Evolutionary conservation across 768 basidiomycete species (phyloP).

Genomic region (Suillus cothurnatus): DNA sequence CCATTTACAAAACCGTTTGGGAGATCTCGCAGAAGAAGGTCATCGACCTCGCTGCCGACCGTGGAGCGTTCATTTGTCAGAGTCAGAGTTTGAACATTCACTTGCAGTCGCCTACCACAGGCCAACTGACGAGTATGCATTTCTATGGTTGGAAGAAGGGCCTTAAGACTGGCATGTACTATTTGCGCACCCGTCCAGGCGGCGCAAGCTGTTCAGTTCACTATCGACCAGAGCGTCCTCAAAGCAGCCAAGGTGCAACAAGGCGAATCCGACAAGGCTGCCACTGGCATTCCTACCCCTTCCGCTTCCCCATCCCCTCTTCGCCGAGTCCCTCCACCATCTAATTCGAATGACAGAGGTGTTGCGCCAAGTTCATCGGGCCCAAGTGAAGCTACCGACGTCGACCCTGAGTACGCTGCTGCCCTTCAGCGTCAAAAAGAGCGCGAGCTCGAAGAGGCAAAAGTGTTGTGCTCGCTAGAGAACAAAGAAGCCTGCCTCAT

Average conservation of each 20-base stretch:
- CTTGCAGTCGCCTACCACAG: conserved; percentile 82
- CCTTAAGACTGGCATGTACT: conserved; percentile 98
- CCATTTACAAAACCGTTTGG: conserved; percentile 99
- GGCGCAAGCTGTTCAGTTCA: conserved; percentile 97
- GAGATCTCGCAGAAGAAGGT: conserved; percentile 99
- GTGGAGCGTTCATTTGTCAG: conserved; percentile 97
- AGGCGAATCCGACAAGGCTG: conserved; percentile 18
- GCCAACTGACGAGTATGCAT: conserved; percentile 95
- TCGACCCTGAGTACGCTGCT: conserved; percentile 75
- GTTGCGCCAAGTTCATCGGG: conserved; percentile 19
- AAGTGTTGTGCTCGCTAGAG: conserved; percentile 82
- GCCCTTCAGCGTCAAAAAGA: conserved; percentile 71
- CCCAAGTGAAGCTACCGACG: conserved; percentile 34
- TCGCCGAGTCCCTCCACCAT: conserved; percentile 32
- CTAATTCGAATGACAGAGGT: conserved; percentile 22
- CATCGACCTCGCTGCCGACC: conserved; percentile 97
- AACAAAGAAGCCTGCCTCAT: conserved; percentile 95
- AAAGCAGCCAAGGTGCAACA: conserved; percentile 48
- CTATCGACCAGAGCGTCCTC: conserved; percentile 81
- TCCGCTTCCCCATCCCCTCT: conserved; percentile 30
- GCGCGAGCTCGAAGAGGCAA: conserved; percentile 79
- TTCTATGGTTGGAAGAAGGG: conserved; percentile 99
- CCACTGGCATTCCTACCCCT: conserved; percentile 24
- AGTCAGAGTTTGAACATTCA: conserved; percentile 95
- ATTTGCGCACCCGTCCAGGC: conserved; percentile 94